These are phyloP conservation scores for Nemania bipapillata DNA, from an alignment of 2,329 filamentous ascomycete species.

Conservation along the genomic window DNA sequence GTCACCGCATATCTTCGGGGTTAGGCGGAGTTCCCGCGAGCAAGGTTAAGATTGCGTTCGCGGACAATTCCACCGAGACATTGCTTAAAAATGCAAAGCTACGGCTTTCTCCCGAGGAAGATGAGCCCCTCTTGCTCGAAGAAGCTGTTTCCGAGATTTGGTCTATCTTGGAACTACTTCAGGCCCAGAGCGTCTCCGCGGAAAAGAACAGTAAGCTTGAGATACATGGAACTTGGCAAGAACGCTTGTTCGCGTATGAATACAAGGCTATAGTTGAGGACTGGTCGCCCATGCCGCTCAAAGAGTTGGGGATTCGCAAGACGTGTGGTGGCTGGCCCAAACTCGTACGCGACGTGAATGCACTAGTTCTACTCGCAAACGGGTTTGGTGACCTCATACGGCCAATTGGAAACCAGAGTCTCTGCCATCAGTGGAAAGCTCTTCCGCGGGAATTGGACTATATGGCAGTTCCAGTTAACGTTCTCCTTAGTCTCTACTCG, in stretches of 20 bases:
- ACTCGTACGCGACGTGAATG: background rate
- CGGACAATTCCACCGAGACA: background rate
- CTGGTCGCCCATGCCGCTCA: background rate
- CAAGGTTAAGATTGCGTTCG: background rate
- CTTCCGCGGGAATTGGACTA: background rate
- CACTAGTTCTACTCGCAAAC: background rate
- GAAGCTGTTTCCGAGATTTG: background rate
- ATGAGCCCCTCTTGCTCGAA: background rate
- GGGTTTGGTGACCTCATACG: background rate
- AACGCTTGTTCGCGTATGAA: background rate
- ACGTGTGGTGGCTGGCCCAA: background rate
- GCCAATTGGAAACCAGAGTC: background rate
- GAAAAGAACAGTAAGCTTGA: background rate
- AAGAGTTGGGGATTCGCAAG: background rate
- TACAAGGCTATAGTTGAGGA: background rate
- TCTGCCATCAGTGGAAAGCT: background rate
- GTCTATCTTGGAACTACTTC: background rate
- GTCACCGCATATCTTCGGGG: background rate
- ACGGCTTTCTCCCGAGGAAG: background rate
- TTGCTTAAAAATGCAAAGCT: background rate
- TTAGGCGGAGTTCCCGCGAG: background rate
- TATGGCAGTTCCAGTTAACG: background rate
- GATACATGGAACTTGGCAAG: background rate
- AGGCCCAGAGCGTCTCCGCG: background rate
- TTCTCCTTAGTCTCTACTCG: background rate